Evolutionary conservation across 352 stramenopile genomes (phyloP).

Genomic region (Nothophytophthora sp.): DNA sequence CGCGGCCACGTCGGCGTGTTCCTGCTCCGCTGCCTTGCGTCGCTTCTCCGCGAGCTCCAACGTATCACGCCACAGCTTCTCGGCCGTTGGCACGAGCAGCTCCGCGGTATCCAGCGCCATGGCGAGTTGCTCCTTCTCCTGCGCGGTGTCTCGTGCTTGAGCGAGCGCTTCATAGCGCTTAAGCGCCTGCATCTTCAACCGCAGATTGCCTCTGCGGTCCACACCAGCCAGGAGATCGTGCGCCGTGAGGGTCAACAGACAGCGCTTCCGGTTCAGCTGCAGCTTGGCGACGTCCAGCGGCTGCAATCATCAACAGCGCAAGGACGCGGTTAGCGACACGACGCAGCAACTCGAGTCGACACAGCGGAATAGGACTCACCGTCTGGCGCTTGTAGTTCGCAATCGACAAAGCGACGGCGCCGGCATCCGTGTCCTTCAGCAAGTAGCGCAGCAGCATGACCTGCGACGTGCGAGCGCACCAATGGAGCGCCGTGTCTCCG

Average conservation of each 20-base stretch:
- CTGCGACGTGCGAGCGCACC: constrained; percentile 58
- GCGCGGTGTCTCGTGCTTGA: constrained; percentile 3
- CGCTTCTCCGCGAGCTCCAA: constrained; percentile 35
- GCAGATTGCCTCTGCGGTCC: constrained; percentile 55
- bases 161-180: constrained; percentile 35
- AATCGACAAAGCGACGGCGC: constrained; percentile 35
- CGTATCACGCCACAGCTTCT: constrained; percentile 36
- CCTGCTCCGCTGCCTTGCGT: constrained; percentile 37
- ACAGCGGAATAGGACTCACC: no score
- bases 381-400: constrained; percentile 66
- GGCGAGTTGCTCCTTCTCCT: constrained; percentile 31
- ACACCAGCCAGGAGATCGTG: constrained; percentile 45
- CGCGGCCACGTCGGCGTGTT: constrained; percentile 28
- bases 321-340: background rate
- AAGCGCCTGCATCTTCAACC: constrained; percentile 60
- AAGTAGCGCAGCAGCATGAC: constrained; percentile 56
- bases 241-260: constrained; percentile 29
- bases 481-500: constrained; percentile 71
- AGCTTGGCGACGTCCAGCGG: constrained; percentile 62
- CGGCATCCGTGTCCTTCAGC: constrained; percentile 59
- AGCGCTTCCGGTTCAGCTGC: constrained; percentile 24
- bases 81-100: constrained; percentile 25
- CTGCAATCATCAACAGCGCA: constrained; percentile 15
- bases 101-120: constrained; percentile 27
- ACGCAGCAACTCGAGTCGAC: background rate